Base-by-base conservation (phyloP, 257 asterid genomes). In the Primulina eburnea region DNA sequence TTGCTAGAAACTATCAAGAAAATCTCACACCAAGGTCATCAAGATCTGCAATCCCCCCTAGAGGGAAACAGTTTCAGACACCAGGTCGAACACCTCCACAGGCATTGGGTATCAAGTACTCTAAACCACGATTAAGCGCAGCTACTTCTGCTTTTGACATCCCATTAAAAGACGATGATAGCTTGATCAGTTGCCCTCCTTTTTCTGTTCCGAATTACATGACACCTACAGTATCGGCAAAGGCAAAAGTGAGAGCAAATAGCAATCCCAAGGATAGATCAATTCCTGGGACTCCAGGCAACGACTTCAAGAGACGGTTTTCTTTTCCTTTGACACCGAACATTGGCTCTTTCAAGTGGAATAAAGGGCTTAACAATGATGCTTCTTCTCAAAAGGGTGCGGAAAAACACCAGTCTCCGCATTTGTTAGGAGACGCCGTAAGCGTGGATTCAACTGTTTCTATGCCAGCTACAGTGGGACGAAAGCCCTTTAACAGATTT, bases 121-220 rank as follows among this genome's bases (percentile, higher is more conserved):
- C 82, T 1, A 86, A 74, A 70, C 74, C 87, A 6, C 78, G 91
- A 79, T 78, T 83, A 38, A 81, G 80, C 67, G 78, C 80, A 24
- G 70, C 85, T n/a, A 78, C 35, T 68, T 86, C 85, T 5, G 67
- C 78, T 68, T 83, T 68, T 10, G 79, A 82, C 52, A 61, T 74
- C 30, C 85, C 87, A 1, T 16, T 84, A 77, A 94, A 86, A 69
- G 99, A 94, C 59, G 90, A 88, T 0, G 99, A 94, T 17, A 94
- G 99, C 71, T 95, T 92, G 63, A 78, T 86, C 5, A 91, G 98
- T 26, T 94, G 99, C 74, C 99, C 99, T 1, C 97, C 97, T 0
- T 94, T 89, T 64, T 86, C 97, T 0, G 88, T 61, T 43, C 99
- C 99, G 2, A 90, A 75, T 68, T 94, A 94, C 82, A 94, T 91